Evolutionary conservation across 495 filamentous ascomycete species (phyloP).

Genomic region (Margaritispora aquatica): DNA sequence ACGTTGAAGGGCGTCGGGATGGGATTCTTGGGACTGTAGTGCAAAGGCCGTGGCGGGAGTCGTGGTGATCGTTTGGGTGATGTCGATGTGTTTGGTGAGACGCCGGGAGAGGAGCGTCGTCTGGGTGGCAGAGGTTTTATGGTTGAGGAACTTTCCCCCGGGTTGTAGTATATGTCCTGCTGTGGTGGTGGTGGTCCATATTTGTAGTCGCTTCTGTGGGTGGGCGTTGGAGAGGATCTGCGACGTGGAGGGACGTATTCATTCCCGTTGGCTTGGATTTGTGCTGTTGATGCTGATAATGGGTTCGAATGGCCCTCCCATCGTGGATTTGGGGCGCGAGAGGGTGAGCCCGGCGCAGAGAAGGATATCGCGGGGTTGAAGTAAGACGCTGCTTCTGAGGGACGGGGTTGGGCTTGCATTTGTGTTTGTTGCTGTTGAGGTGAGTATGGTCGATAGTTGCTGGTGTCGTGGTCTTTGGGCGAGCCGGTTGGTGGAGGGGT

Average conservation of each 20-base stretch:
- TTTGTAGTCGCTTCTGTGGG: background rate
- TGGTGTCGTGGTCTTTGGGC: slow-evolving; percentile 8
- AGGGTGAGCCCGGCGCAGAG: slow-evolving; percentile 6
- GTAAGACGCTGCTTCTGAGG: slow-evolving; percentile 9
- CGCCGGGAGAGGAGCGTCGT: slow-evolving; percentile 2
- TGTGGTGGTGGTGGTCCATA: too few relatives aligned
- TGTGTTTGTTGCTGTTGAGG: too few relatives aligned
- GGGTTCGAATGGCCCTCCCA: background rate
- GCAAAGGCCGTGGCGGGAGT: slow-evolving; percentile 9
- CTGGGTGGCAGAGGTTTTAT: background rate
- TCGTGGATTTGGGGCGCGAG: slow-evolving; percentile 1
- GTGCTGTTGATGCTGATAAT: background rate
- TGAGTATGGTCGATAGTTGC: background rate
- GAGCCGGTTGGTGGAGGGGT: slow-evolving; percentile 19
- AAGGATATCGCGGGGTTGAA: slow-evolving; percentile 7
- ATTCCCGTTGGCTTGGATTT: background rate
- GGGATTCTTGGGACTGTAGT: slow-evolving; percentile 18
- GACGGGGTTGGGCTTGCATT: background rate
- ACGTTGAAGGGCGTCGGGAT: slow-evolving; percentile 13
- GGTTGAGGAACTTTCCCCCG: background rate
- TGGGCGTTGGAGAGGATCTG: slow-evolving; percentile 6
- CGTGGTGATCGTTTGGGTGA: background rate
- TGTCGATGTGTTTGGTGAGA: background rate
- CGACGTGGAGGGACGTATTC: slow-evolving; percentile 4
- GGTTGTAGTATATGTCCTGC: background rate